Base-by-base conservation (phyloP, 768 basidiomycete genomes). In the Cystobasidium ongulense region DNA sequence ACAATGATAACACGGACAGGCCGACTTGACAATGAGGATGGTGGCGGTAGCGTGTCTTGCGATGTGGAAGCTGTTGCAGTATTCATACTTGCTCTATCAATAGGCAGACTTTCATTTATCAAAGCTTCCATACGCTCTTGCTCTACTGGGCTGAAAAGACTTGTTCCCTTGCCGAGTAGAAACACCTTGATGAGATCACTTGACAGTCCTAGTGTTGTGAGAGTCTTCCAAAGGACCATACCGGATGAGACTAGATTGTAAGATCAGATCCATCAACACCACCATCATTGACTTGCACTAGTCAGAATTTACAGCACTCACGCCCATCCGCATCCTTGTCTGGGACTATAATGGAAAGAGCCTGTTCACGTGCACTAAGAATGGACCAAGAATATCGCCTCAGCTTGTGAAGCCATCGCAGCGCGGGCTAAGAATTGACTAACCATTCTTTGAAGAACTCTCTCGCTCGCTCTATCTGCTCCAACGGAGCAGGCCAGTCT, bases 281-380 rank as follows among this genome's bases (percentile, higher is more conserved):
- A 54, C 27, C 31, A 31, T 5, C 27, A 21, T 33, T 0, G 23
- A 29, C 59, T 29, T 77, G 11, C 79, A 33, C 33, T 8, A 31
- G 29, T 10, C 25, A 36, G 4, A 25, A 38, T 3, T 15, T 23
- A 43, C 18, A 15, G 11, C 8, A 61, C 68, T 31, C 68, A 71
- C 68, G 75, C 5, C 82, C 81, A 73, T 82, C 82, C n/a, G 81
- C 82, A 73, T 85, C 84, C 64, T 84, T 84, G 80, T 85, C 84
- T 0, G 84, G 84, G 0, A 84, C 81, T 8, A 85, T 78, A 29
- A 84, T 75, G 11, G 81, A 74, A 39, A 72, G 38, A 15, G 50
- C 29, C 43, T 33, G 63, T 33, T 52, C 50, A 41, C 38, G 17
- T 36, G 61, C 73, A 41, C 50, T 70, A 43, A 4, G 27, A 25